These are phyloP conservation scores for Leccinum griseonigrum DNA, from an alignment of 1,284 basidiomycete genomes.

Conservation along the genomic window DNA sequence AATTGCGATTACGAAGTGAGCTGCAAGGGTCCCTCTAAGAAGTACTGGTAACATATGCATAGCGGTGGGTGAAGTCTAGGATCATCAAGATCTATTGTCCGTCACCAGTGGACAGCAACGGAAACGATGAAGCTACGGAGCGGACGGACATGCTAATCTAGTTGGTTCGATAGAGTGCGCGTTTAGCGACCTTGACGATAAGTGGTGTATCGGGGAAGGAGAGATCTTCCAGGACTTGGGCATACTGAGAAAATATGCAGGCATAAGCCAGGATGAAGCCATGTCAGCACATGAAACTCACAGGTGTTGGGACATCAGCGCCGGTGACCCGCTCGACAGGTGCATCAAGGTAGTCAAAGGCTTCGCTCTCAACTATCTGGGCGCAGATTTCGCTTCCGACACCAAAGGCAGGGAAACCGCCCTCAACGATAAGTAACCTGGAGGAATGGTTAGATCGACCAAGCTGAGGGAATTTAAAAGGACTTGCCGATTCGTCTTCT, in stretches of 20 bases:
- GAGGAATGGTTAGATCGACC: constrained; percentile 10
- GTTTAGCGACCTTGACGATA: constrained; percentile 89
- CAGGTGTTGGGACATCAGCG: constrained; percentile 94
- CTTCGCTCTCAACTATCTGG: constrained; percentile 93
- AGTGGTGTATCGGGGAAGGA: constrained; percentile 90
- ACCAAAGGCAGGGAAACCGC: constrained; percentile 98
- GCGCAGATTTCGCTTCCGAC: constrained; percentile 98
- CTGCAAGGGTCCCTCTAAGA: constrained; percentile 13
- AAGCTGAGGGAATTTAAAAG: background rate
- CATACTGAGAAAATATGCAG: constrained; percentile 58
- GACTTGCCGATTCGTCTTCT: constrained; percentile 92
- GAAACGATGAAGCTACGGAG: constrained; percentile 10
- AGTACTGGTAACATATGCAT: constrained; percentile 14
- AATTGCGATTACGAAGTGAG: constrained; percentile 1
- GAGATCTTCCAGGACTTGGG: constrained; percentile 82
- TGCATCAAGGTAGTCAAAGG: constrained; percentile 96
- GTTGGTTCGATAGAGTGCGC: constrained; percentile 86
- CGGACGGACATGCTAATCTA: constrained; percentile 54
- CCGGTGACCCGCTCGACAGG: constrained; percentile 98
- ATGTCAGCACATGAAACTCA: constrained; percentile 49
- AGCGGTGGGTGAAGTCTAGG: constrained; percentile 18
- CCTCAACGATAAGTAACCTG: constrained; percentile 92
- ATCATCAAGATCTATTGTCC: constrained; percentile 18
- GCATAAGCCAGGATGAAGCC: constrained; percentile 2
- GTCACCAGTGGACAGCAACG: constrained; percentile 10